These are phyloP conservation scores for Cystobasidium slooffiae DNA, from an alignment of 1,284 basidiomycete species.

Conservation along the genomic window DNA sequence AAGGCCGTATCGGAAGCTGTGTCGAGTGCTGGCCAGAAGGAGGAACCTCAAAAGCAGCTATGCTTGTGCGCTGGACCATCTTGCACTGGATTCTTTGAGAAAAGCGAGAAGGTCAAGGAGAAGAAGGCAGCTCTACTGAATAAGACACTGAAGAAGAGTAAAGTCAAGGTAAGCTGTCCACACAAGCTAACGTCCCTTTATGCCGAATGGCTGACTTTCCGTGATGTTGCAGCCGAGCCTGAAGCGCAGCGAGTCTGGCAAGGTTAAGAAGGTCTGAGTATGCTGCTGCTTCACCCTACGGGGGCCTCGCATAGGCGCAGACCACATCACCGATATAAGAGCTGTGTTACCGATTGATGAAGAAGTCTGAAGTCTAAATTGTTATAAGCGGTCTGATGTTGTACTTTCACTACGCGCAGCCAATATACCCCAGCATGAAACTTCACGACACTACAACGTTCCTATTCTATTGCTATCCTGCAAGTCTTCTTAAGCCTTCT, in stretches of 20 bases:
- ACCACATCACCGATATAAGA: too few species aligned
- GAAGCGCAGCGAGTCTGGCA: neutral
- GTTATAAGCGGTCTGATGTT: conserved; percentile 14
- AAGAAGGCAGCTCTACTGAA: conserved; percentile 5
- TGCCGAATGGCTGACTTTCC: neutral
- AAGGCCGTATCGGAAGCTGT: conserved; percentile 17
- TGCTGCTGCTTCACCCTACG: too few species aligned
- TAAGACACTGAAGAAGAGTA: conserved; percentile 20
- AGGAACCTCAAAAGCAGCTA: conserved; percentile 21
- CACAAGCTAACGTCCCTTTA: neutral
- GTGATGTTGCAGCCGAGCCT: neutral
- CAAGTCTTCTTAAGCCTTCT: neutral
- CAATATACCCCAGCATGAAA: neutral
- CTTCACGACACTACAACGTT: too few species aligned
- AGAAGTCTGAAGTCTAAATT: neutral
- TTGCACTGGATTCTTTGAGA: conserved; percentile 41
- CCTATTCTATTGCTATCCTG: neutral
- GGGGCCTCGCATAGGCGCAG: too few species aligned
- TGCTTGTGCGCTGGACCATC: conserved; percentile 36
- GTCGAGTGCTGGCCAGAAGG: neutral
- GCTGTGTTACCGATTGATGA: too few species aligned
- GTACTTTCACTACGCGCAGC: neutral
- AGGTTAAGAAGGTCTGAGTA: neutral
- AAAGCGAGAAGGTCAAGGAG: conserved; percentile 31
- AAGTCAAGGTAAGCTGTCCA: neutral